Percentiles rank a stretch among this genome's conserved stretches.
phyloP scores from a whole-genome alignment of 768 basidiomycete genomes.

The Cystoderma amianthinum region DNA sequence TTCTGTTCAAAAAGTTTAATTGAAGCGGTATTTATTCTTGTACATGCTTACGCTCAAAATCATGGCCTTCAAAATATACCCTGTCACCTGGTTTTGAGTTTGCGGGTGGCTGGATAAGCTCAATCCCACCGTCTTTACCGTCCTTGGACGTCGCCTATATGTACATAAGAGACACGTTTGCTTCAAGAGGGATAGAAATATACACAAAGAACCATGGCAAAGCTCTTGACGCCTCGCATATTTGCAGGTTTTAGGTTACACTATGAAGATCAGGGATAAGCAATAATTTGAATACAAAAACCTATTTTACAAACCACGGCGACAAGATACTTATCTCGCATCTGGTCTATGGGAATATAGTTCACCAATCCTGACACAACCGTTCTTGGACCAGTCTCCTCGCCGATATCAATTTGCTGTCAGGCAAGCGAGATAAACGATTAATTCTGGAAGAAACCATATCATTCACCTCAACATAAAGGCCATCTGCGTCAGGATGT shows the following conservation, averaged over 20 bases:
- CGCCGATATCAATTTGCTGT: conserved; percentile 95
- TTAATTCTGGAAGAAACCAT: not conserved
- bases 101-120: conserved; percentile 84
- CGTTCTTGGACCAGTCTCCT: conserved; percentile 90
- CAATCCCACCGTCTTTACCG: conserved; percentile 85
- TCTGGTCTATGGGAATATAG: conserved; percentile 92
- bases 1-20: conserved; percentile 23
- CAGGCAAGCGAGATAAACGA: conserved; percentile 9
- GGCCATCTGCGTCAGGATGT: conserved; percentile 94
- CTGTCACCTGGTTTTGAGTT: conserved; percentile 87
- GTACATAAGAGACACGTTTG: conserved; percentile 2
- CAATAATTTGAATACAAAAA: no score
- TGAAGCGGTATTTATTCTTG: not conserved
- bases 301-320: conserved; percentile 74
- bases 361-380: conserved; percentile 96
- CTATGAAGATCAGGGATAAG: conserved; percentile 24
- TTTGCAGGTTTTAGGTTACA: conserved; percentile 93
- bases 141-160: conserved; percentile 82
- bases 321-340: conserved; percentile 77
- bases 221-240: conserved; percentile 98
- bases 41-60: conserved; percentile 63
- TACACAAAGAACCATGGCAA: conserved; percentile 95
- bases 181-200: conserved; percentile 4
- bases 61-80: conserved; percentile 90
- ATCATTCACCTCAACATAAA: conserved; percentile 82